Conservation (phyloP, 345 rosid genomes). For the Arabidopsis arenosa region DNA sequence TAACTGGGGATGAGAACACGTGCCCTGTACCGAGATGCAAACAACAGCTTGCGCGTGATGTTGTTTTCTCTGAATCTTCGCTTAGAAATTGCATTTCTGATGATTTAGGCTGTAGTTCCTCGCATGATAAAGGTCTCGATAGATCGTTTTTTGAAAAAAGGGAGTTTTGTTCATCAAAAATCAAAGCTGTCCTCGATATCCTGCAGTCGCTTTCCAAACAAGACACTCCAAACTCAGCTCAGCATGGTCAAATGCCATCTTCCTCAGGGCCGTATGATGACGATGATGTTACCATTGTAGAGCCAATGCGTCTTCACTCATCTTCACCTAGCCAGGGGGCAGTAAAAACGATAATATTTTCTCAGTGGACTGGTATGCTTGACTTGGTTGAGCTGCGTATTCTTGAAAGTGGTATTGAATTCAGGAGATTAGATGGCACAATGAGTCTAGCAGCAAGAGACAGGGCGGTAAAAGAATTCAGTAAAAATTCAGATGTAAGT, state of each 20-base stretch:
- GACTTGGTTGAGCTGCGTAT: constrained; percentile 73
- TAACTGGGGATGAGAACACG: constrained; percentile 79
- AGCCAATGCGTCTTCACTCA: constrained; percentile 50
- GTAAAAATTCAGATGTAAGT: constrained; percentile 74
- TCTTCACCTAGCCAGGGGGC: constrained; percentile 54
- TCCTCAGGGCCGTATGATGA: constrained; percentile 43
- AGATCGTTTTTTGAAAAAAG: constrained; percentile 50
- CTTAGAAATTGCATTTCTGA: constrained; percentile 61
- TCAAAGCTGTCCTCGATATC: constrained; percentile 75
- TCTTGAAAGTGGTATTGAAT: constrained; percentile 53
- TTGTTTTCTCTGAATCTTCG: constrained; percentile 74
- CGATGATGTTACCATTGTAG: constrained; percentile 47
- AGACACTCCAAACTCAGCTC: constrained; percentile 46
- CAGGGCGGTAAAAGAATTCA: constrained; percentile 85
- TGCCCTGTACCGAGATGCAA: constrained; percentile 79
- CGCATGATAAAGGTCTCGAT: constrained; percentile 47
- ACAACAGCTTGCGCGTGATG: constrained; percentile 75
- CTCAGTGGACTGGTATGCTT: constrained; percentile 97
- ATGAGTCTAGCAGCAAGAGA: constrained; percentile 84
- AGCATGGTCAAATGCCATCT: constrained; percentile 46
- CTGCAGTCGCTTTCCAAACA: constrained; percentile 57
- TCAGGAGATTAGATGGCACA: constrained; percentile 93
- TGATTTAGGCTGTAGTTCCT: constrained; percentile 50
- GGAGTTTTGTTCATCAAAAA: constrained; percentile 76
- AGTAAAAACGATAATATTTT: constrained; percentile 83